Base-by-base conservation (phyloP, 106 monocot genomes). In the Platanthera zijinensis region DNA sequence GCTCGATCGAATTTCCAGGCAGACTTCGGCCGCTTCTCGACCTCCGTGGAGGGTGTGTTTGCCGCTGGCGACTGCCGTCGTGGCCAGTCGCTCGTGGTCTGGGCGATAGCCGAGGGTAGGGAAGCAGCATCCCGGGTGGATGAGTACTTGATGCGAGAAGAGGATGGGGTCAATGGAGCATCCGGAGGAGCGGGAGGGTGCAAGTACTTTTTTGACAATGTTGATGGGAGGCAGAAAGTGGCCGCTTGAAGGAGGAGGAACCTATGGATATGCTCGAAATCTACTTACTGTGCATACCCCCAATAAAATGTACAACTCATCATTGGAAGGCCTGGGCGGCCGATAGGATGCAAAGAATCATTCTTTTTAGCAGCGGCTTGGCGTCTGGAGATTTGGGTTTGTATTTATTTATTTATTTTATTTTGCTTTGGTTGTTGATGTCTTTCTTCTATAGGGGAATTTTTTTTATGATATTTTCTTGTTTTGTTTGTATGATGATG, bases 61-160 rank as follows among this genome's bases (percentile, higher is more conserved):
- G 99, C 99, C 46, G 99, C 99, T 0, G 99, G 99, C 6, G 99
- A 99, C 73, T 99, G 94, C 81, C 77, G 99, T 51, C 84, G 99
- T 10, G 99, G 99, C 10, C 99, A 99, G 78, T 99, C 99, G 0
- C 81, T 99, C 3, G 94, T 99, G 46, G 99, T 99, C 7, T 99
- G 99, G 99, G 99, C 99, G 25, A 99, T 94, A 62, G 83, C 75
- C 51, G 99, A 99, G 83, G 99, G 99, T 30, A 84, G 99, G 53
- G 88, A 90, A 67, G 99, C 92, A 48, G 99, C 99, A 0, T 61
- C 94, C 11, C 83, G 86, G 77, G 94, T 94, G 14, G 94, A 99
- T 75, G 78, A 82, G 25, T 99, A 83, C 80, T 63, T 99, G 66
- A 87, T 84, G 85, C 80, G 71, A 76, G 84, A 94, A 10, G 85